Conservation (phyloP, 2,329 filamentous ascomycete species). For the Lachnellula occidentalis region DNA sequence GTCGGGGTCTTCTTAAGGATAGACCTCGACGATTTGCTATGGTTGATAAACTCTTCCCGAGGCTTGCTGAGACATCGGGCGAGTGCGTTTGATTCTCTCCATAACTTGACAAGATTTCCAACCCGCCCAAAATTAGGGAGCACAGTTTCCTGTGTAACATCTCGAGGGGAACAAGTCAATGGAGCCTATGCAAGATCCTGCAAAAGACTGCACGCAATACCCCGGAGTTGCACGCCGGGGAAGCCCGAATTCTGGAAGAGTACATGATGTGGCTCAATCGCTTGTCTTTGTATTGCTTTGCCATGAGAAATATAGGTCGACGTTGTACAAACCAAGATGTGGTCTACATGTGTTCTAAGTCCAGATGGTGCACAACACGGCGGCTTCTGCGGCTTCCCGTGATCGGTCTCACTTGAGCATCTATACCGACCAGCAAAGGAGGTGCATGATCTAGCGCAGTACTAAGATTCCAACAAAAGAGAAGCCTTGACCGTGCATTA, state of each 20-base stretch:
- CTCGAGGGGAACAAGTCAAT: not conserved
- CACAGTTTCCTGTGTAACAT: not conserved
- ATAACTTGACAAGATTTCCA: not conserved
- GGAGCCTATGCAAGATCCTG: constrained; percentile 8
- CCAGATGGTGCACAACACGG: not conserved
- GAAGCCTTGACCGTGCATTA: not conserved
- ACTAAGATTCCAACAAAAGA: not conserved
- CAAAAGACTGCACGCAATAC: constrained; percentile 12
- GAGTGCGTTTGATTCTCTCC: not conserved
- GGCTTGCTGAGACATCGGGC: not conserved
- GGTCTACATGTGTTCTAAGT: not conserved
- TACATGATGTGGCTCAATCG: not conserved
- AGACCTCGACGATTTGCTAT: not conserved
- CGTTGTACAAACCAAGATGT: not conserved
- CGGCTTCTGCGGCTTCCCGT: not conserved
- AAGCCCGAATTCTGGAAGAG: constrained; percentile 14
- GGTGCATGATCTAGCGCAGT: not conserved
- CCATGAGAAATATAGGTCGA: not conserved
- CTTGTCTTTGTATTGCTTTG: not conserved
- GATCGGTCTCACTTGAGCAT: not conserved
- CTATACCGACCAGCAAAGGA: not conserved
- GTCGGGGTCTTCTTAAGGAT: not conserved
- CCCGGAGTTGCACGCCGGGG: constrained; percentile 11
- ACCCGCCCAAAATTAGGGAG: not conserved
- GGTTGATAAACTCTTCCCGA: not conserved